Conservation (phyloP, 2,329 filamentous ascomycete species). For the Penicillium sp. region DNA sequence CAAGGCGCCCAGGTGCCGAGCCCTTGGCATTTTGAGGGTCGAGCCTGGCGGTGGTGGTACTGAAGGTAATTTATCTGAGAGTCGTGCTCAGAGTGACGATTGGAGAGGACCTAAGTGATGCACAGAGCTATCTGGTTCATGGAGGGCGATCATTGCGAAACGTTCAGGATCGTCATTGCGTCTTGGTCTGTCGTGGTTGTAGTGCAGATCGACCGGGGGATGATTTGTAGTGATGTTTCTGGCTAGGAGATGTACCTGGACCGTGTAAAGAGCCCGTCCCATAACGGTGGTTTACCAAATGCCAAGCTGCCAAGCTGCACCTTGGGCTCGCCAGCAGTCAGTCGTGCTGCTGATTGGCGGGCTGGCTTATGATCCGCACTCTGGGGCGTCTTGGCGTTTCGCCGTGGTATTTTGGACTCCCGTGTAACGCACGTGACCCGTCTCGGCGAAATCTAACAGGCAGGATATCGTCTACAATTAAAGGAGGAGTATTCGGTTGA, state of each 20-base stretch:
- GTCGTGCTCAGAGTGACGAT: not conserved
- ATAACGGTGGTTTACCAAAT: conserved; percentile 21
- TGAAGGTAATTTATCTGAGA: not conserved
- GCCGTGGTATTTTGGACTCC: not conserved
- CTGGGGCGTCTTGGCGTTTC: conserved; percentile 18
- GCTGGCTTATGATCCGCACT: conserved; percentile 9
- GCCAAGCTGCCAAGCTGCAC: conserved; percentile 26
- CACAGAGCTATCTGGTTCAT: not conserved
- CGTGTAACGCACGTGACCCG: not conserved
- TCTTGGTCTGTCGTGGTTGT: not conserved
- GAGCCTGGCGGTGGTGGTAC: not conserved
- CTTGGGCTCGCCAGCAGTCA: conserved; percentile 5
- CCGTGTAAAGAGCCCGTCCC: conserved; percentile 12
- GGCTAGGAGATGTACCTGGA: not conserved
- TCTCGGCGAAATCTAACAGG: too few species aligned
- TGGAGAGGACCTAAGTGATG: not conserved
- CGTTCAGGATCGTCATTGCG: not conserved
- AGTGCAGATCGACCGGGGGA: not conserved
- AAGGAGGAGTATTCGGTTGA: too few species aligned
- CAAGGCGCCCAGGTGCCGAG: conserved; percentile 36
- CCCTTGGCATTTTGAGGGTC: conserved; percentile 30
- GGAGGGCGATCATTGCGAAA: not conserved
- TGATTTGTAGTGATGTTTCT: not conserved
- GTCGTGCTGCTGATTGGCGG: conserved; percentile 14
- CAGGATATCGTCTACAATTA: too few species aligned